These are phyloP conservation scores for Brettanomyces bruxellensis DNA, from an alignment of 805 yeast genomes.

Conservation along the genomic window DNA sequence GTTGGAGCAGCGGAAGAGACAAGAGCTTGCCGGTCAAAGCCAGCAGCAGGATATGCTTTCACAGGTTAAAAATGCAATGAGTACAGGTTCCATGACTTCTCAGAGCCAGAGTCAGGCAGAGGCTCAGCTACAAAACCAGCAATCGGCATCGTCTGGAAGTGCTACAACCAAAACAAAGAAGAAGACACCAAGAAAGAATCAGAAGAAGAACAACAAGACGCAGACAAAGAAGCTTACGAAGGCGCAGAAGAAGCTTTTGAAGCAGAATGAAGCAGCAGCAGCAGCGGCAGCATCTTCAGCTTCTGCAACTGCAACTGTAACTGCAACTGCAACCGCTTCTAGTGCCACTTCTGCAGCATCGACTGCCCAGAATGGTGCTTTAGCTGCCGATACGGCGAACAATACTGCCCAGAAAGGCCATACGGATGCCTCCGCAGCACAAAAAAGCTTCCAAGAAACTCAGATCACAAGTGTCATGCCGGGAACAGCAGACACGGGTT, in stretches of 20 bases:
- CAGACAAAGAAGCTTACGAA: neutral
- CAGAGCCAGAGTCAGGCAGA: neutral
- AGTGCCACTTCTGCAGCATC: conserved; percentile 5
- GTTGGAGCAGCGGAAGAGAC: conserved; percentile 7
- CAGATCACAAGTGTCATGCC: too few species aligned
- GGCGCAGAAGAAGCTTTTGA: neutral
- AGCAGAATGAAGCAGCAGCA: conserved; percentile 3
- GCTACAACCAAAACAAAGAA: too few species aligned
- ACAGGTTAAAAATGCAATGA: neutral
- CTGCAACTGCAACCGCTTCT: conserved; percentile 9
- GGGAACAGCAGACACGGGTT: conserved; percentile 4
- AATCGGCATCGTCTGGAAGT: too few species aligned
- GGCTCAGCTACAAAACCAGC: neutral
- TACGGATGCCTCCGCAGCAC: conserved; percentile 4
- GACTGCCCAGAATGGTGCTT: conserved; percentile 4
- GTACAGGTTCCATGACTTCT: neutral
- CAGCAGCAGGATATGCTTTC: neutral
- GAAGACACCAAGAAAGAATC: neutral
- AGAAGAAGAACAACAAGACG: neutral
- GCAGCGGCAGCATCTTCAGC: conserved; percentile 12
- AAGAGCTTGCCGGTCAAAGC: conserved; percentile 4
- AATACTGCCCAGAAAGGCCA: conserved; percentile 1
- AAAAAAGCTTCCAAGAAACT: too few species aligned
- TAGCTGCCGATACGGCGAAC: conserved; percentile 8
- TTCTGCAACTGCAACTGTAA: conserved; percentile 7